Conservation (phyloP, 108 stramenopile species). For the Skeletonema grethae region DNA sequence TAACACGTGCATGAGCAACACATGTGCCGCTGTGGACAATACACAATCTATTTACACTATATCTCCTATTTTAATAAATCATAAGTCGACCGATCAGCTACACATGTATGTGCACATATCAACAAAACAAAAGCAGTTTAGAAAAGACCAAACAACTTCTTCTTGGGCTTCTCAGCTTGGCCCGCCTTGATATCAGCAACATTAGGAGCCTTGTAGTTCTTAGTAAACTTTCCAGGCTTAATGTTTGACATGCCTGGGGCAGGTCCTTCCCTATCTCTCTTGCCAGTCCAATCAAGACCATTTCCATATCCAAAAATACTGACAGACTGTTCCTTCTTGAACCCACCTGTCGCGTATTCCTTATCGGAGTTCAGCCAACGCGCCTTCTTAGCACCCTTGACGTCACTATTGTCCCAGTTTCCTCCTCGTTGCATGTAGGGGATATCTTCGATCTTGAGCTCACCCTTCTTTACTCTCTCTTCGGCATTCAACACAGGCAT, state of each 20-base stretch:
- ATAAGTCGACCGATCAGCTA: neutral
- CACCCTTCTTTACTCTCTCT: slow-evolving; percentile 61
- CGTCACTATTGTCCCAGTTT: slow-evolving; percentile 52
- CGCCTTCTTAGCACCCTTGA: slow-evolving; percentile 51
- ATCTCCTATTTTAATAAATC: slow-evolving; percentile 1
- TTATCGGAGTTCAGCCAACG: slow-evolving; percentile 47
- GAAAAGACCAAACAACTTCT: slow-evolving; percentile 74
- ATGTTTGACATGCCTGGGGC: slow-evolving; percentile 4
- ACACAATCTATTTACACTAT: neutral
- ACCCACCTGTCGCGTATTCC: slow-evolving; percentile 78
- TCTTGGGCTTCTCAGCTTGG: slow-evolving; percentile 43
- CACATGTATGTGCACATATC: neutral
- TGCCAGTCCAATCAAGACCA: slow-evolving; percentile 87
- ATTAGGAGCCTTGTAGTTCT: slow-evolving; percentile 86
- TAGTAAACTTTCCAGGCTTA: slow-evolving; percentile 50
- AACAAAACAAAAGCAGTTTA: slow-evolving; percentile 15
- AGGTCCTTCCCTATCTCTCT: slow-evolving; percentile 31
- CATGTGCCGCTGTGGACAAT: neutral
- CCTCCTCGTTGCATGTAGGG: slow-evolving; percentile 88
- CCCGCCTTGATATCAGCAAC: slow-evolving; percentile 52
- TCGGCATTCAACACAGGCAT: slow-evolving; percentile 75
- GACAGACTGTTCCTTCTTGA: slow-evolving; percentile 76
- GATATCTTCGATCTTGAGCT: slow-evolving; percentile 70
- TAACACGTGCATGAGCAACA: no score
- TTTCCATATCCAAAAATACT: slow-evolving; percentile 72